phyloP scores from a whole-genome alignment of 371 early-diverging fungal genomes.

The Mortierella sp. region DNA sequence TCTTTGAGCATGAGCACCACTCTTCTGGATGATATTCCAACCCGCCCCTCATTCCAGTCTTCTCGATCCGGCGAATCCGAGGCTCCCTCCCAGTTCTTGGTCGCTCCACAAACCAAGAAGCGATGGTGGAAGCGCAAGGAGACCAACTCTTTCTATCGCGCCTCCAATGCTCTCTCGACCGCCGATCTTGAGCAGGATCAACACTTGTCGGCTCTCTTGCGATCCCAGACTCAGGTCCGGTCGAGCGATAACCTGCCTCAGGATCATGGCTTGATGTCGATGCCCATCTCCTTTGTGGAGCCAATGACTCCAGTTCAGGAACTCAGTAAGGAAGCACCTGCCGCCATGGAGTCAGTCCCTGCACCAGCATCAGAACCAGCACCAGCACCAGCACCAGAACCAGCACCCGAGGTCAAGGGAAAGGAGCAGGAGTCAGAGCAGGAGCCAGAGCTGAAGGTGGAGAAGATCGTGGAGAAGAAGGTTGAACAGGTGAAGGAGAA shows the following conservation, averaged over 20 bases:
- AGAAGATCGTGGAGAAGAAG: background rate
- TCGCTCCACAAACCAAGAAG: conserved; percentile 24
- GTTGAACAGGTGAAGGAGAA: background rate
- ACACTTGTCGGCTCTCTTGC: conserved; percentile 28
- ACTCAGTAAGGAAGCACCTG: conserved; percentile 31
- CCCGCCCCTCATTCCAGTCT: conserved; percentile 50
- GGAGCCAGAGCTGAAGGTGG: background rate
- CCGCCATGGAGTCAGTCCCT: background rate
- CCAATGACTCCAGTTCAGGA: conserved; percentile 25
- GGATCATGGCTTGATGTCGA: conserved; percentile 22
- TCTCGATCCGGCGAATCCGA: conserved; percentile 50
- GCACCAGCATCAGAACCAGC: background rate
- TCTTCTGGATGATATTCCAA: conserved; percentile 29
- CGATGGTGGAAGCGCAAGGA: conserved; percentile 56
- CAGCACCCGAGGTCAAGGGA: background rate
- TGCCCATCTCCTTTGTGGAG: conserved; percentile 30
- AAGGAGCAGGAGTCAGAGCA: conserved; percentile 1
- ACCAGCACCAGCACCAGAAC: background rate
- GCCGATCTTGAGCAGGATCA: conserved; percentile 46
- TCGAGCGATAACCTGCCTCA: conserved; percentile 36
- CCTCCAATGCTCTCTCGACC: conserved; percentile 35
- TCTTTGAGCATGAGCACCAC: conserved; percentile 49
- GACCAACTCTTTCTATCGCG: conserved; percentile 34
- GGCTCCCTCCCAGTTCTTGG: conserved; percentile 14
- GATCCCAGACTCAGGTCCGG: conserved; percentile 15